A percentile compares a stretch with the other conserved stretches of the same genome.
phyloP scores from a whole-genome alignment of 1,139 yeast species.

The Candida glucosophila region DNA sequence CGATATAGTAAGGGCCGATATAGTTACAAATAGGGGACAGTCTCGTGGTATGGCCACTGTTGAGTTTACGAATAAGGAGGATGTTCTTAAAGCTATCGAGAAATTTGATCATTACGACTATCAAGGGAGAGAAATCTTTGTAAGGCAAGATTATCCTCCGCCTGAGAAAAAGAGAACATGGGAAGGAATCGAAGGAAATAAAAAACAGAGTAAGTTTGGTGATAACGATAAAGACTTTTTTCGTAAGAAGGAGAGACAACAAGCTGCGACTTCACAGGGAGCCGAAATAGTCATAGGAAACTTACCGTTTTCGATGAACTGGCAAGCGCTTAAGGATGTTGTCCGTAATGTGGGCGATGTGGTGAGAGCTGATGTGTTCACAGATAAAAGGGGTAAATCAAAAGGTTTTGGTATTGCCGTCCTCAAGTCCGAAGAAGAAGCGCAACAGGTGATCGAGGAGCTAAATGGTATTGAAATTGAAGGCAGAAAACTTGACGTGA shows the following conservation, averaged over 20 bases:
- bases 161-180: conserved; percentile 38
- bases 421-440: conserved; percentile 51
- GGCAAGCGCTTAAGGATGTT: conserved; percentile 83
- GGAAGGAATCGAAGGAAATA: conserved; percentile 5
- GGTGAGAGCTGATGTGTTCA: conserved; percentile 70
- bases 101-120: conserved; percentile 60
- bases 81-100: conserved; percentile 68
- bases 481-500: conserved; percentile 63
- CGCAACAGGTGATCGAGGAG: conserved; percentile 50
- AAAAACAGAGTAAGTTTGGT: conserved; percentile 7
- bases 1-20: conserved; percentile 75
- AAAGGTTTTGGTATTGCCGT: conserved; percentile 81
- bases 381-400: conserved; percentile 66
- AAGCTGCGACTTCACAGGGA: conserved; percentile 35
- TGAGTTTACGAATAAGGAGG: conserved; percentile 62
- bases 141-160: conserved; percentile 83
- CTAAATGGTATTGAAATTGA: conserved; percentile 61
- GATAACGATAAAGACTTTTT: conserved; percentile 9
- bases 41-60: conserved; percentile 93
- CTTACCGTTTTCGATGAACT: conserved; percentile 68
- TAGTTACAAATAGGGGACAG: conserved; percentile 74
- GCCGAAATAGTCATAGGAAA: conserved; percentile 76
- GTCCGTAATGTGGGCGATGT: conserved; percentile 74
- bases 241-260: conserved; percentile 10
- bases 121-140: conserved; percentile 78